These are phyloP conservation scores for Anthracocystis walkeri DNA, from an alignment of 1,284 basidiomycete species.

Conservation along the genomic window DNA sequence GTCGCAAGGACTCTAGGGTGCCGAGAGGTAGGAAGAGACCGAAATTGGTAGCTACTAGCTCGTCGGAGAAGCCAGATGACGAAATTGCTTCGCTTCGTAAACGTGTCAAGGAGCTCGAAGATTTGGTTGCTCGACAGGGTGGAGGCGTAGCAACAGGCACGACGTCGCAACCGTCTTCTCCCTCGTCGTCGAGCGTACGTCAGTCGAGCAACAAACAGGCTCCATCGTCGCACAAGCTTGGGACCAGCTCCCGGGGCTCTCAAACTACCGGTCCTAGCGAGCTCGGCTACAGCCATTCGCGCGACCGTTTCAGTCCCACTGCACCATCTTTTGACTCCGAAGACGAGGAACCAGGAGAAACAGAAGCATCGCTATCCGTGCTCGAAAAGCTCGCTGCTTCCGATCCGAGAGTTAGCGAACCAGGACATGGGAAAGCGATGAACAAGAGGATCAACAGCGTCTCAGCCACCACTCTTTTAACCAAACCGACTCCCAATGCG, in stretches of 20 bases:
- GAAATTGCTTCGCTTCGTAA: slow-evolving; percentile 39
- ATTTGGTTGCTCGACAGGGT: slow-evolving; percentile 7
- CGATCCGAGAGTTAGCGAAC: slow-evolving; percentile 39
- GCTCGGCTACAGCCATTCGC: slow-evolving; percentile 13
- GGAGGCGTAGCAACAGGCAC: not conserved
- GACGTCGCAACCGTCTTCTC: slow-evolving; percentile 13
- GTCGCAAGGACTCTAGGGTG: slow-evolving; percentile 51
- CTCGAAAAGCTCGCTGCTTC: slow-evolving; percentile 50
- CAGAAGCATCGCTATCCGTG: slow-evolving; percentile 30
- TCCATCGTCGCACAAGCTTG: slow-evolving; percentile 19
- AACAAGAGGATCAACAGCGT: slow-evolving; percentile 42
- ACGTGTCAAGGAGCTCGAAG: slow-evolving; percentile 41
- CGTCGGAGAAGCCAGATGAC: slow-evolving; percentile 23
- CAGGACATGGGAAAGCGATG: slow-evolving; percentile 37
- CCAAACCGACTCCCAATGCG: slow-evolving; percentile 11
- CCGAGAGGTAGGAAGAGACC: slow-evolving; percentile 53
- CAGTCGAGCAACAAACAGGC: slow-evolving; percentile 18
- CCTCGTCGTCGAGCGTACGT: slow-evolving; percentile 13
- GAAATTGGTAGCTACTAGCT: slow-evolving; percentile 12
- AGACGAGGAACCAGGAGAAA: slow-evolving; percentile 41
- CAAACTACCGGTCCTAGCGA: slow-evolving; percentile 30
- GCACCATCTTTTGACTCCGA: slow-evolving; percentile 24
- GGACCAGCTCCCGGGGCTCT: slow-evolving; percentile 32
- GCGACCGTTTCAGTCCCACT: slow-evolving; percentile 22
- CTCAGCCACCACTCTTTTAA: slow-evolving; percentile 7